phyloP scores from a whole-genome alignment of 2,329 filamentous ascomycete genomes.

The Phoma sp. region DNA sequence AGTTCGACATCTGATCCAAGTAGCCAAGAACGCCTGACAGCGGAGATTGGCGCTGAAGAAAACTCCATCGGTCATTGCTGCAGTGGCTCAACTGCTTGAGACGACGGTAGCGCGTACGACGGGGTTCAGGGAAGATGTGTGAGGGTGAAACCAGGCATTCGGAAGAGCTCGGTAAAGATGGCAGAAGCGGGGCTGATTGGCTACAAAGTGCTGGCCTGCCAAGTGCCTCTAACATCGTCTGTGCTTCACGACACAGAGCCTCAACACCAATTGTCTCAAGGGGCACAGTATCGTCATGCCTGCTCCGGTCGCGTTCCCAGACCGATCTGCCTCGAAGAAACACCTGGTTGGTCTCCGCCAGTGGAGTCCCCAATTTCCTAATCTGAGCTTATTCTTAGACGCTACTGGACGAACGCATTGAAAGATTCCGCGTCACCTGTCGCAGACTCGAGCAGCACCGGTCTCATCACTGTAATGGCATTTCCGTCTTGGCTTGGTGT shows the following conservation, averaged over 20 bases:
- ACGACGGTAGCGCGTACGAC: conserved; percentile 16
- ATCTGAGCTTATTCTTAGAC: conserved; percentile 29
- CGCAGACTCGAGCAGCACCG: conserved; percentile 39
- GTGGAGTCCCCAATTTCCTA: conserved; percentile 24
- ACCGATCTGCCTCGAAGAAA: conserved; percentile 21
- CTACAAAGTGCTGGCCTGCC: not conserved
- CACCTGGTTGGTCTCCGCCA: conserved; percentile 34
- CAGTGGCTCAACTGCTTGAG: conserved; percentile 11
- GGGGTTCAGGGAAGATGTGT: conserved; percentile 12
- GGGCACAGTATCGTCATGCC: conserved; percentile 38
- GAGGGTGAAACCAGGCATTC: conserved; percentile 27
- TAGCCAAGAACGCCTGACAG: conserved; percentile 12
- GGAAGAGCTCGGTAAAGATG: conserved; percentile 17
- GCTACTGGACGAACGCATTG: conserved; percentile 37
- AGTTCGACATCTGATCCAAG: not conserved
- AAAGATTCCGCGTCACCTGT: conserved; percentile 33
- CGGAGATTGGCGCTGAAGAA: conserved; percentile 11
- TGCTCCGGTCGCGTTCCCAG: conserved; percentile 18
- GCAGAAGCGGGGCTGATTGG: conserved; percentile 23
- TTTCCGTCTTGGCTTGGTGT: conserved; percentile 33
- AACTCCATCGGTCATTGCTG: conserved; percentile 7
- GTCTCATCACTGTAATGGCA: conserved; percentile 44
- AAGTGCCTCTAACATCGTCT: conserved; percentile 28
- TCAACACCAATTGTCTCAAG: conserved; percentile 51
- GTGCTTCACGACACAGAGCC: conserved; percentile 17